Conservation (phyloP, 2,329 filamentous ascomycete genomes). For the Aphanoascus verrucosus region DNA sequence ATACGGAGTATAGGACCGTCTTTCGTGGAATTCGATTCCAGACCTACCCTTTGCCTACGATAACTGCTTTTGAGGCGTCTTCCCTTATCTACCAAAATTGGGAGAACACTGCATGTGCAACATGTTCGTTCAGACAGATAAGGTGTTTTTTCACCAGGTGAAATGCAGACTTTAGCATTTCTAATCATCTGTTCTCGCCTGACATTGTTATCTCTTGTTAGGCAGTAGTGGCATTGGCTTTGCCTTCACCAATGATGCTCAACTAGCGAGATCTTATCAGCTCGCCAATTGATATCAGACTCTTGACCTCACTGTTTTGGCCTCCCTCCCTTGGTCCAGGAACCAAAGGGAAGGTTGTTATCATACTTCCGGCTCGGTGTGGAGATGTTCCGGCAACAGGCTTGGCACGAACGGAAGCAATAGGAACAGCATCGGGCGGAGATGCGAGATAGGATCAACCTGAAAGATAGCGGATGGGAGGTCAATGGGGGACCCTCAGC, state of each 20-base stretch:
- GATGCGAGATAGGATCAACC: neutral
- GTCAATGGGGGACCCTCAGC: neutral
- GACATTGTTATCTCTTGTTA: too few relatives aligned
- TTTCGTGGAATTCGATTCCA: neutral
- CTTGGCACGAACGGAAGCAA: neutral
- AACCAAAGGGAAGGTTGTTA: neutral
- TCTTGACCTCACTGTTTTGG: neutral
- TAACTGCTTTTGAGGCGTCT: neutral
- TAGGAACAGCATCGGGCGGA: neutral
- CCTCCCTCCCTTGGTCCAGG: neutral
- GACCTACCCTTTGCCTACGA: neutral
- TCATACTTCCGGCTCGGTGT: neutral
- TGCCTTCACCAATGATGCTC: too few relatives aligned
- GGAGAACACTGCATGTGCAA: neutral
- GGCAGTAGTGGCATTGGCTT: too few relatives aligned
- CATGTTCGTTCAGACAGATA: too few relatives aligned
- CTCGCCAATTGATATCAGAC: neutral
- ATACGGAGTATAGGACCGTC: neutral
- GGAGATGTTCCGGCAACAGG: neutral
- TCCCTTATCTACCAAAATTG: neutral
- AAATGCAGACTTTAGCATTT: too few relatives aligned
- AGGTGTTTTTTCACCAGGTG: too few relatives aligned
- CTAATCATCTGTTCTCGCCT: too few relatives aligned
- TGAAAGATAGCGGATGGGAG: neutral
- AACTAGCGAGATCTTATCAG: neutral